Conservation (phyloP, 2,329 filamentous ascomycete species). For the Exophiala dermatitidis region DNA sequence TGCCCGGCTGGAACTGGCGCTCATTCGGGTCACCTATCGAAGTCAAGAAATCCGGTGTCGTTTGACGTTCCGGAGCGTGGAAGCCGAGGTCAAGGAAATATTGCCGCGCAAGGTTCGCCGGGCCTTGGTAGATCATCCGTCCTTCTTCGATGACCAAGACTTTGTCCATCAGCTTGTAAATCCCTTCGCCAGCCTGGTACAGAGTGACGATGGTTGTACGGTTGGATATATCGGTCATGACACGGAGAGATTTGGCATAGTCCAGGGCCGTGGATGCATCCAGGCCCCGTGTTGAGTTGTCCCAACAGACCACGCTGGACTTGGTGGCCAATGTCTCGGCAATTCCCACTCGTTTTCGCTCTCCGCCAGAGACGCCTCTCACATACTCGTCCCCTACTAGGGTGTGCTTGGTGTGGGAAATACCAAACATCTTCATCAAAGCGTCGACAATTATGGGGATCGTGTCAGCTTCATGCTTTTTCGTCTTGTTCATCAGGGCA, state of each 20-base stretch:
- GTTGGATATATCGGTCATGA: constrained; percentile 44
- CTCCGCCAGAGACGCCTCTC: constrained; percentile 60
- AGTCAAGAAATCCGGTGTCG: constrained; percentile 59
- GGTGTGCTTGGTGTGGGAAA: constrained; percentile 71
- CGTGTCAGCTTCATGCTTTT: constrained; percentile 55
- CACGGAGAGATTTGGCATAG: constrained; percentile 47
- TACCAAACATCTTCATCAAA: constrained; percentile 85
- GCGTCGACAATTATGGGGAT: constrained; percentile 71
- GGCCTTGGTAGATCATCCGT: constrained; percentile 59
- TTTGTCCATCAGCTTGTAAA: constrained; percentile 60
- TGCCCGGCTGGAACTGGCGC: constrained; percentile 59
- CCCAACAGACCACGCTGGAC: constrained; percentile 46
- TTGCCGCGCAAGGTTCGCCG: constrained; percentile 49
- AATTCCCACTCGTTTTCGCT: constrained; percentile 58
- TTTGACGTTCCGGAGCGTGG: constrained; percentile 54
- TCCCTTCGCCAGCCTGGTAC: constrained; percentile 46
- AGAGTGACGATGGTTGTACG: constrained; percentile 49
- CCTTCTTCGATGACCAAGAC: constrained; percentile 61
- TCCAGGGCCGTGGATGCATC: constrained; percentile 52
- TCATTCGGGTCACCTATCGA: constrained; percentile 67
- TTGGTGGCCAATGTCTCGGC: constrained; percentile 45
- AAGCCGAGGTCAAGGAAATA: constrained; percentile 62
- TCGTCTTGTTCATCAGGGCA: constrained; percentile 67
- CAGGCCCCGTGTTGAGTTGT: constrained; percentile 46
- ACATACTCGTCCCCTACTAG: constrained; percentile 62